Evolutionary conservation across 202 grass and related monocot species (phyloP), one percentile per base, ranked within the genome.

Genomic region (Schoenoplectus triqueter): DNA sequence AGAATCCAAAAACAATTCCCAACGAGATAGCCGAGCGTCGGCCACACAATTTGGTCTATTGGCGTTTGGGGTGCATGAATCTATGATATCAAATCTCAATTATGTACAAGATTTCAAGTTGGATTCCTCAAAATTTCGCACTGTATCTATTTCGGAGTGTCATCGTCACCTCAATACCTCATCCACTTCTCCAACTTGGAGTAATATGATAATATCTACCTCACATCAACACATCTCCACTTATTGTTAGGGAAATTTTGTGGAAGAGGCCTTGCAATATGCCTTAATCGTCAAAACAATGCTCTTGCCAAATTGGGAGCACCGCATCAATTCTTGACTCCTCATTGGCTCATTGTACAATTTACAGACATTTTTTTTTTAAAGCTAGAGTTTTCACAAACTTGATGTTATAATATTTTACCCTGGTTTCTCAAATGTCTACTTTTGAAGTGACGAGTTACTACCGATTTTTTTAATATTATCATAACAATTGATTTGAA

Each of bases 91-190:
- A 55, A 13, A 51, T 31, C 17, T 49, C 72, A 75, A 31, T 56
- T 6, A 39, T 41, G 51, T 57, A 77, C 51, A 40, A 77, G 51
- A 44, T 69, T 77, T 57, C 10, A 77, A 57, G 73, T 39, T 57
- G 9, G 73, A 11, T 74, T 77, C 73, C 21, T 42, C 10, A 21
- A 77, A 56, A 57, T 2, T 57, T 77, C 73, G 50, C 48, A 31
- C 71, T 57, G 49, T 14, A 15, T 59, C 73, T 59, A 2, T 31
- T 31, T 31, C 31, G 31, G 31, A 31, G 31, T 57, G 11, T 77
- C 73, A 14, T 7, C 22, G 51, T 77, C 73, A 39, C 51, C 73
- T 76, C 51, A 51, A 57, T 57, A 51, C 56, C 51, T 77, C 41
- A 51, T 39, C 19, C 73, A 54, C 20, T 77, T 57, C 73, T 54